Evolutionary conservation across 1,139 yeast genomes (phyloP).

Genomic region (Saccharomycopsis crataegensis): DNA sequence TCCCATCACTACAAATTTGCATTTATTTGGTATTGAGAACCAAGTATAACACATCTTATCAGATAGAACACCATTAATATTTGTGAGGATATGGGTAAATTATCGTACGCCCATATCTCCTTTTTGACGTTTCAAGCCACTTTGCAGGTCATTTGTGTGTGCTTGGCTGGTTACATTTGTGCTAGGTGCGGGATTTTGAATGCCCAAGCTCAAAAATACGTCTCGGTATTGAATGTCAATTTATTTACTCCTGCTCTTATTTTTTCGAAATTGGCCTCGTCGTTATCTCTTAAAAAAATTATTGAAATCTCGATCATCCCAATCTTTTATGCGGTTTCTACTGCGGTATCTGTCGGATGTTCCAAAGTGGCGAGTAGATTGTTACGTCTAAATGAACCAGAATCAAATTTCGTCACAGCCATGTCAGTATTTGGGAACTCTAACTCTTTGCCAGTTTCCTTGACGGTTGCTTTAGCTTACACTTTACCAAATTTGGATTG

Average conservation of each 20-base stretch:
- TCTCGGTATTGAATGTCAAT: conserved; percentile 67
- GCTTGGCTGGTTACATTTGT: conserved; percentile 64
- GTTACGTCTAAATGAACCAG: conserved; percentile 51
- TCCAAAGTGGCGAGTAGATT: conserved; percentile 43
- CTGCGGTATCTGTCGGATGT: conserved; percentile 51
- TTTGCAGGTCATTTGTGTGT: conserved; percentile 65
- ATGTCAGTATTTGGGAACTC: conserved; percentile 87
- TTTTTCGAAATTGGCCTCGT: conserved; percentile 71
- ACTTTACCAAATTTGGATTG: conserved; percentile 67
- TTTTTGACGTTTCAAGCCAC: conserved; percentile 73
- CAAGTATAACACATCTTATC: background rate
- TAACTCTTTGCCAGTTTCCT: conserved; percentile 61
- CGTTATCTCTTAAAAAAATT: conserved; percentile 58
- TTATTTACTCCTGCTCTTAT: conserved; percentile 81
- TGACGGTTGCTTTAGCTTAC: conserved; percentile 63
- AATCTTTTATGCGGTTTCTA: conserved; percentile 57
- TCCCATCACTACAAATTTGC: background rate
- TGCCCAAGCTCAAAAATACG: conserved; percentile 54
- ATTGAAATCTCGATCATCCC: conserved; percentile 69
- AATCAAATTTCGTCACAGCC: conserved; percentile 74
- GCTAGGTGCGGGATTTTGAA: conserved; percentile 54
- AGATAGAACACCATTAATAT: background rate
- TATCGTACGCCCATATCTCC: conserved; percentile 51
- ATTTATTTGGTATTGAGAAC: background rate
- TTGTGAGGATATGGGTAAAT: conserved; percentile 8